Conservation (phyloP, 2,329 filamentous ascomycete genomes). For the Camptophora hylomeconis region DNA sequence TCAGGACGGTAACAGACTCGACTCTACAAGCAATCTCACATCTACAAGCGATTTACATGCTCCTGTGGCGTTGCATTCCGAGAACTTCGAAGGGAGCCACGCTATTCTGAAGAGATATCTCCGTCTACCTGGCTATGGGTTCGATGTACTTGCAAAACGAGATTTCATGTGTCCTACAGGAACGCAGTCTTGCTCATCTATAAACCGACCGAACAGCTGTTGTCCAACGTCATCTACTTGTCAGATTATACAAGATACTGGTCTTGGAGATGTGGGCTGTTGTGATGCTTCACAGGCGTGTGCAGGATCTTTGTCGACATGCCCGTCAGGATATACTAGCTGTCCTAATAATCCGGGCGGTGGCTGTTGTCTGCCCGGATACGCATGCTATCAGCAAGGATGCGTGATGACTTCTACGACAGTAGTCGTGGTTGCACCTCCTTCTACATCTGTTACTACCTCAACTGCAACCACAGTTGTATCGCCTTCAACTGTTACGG, state of each 20-base stretch:
- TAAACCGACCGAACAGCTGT: conserved; percentile 45
- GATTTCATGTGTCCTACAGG: conserved; percentile 45
- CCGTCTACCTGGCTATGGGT: too few species aligned
- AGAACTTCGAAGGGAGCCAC: too few species aligned
- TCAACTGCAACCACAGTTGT: conserved; percentile 6
- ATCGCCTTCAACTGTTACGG: conserved; percentile 13
- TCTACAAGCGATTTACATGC: conserved; percentile 9
- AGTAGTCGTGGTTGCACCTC: conserved; percentile 8
- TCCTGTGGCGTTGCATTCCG: conserved; percentile 18
- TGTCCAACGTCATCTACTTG: conserved; percentile 42
- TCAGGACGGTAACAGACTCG: conserved; percentile 7
- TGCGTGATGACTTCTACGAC: conserved; percentile 30
- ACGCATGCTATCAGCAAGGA: conserved; percentile 42
- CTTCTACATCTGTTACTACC: conserved; percentile 6
- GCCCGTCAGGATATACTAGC: conserved; percentile 37
- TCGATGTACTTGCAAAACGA: conserved; percentile 19
- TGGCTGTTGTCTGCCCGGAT: conserved; percentile 50
- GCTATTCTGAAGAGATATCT: too few species aligned
- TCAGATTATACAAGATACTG: conserved; percentile 38
- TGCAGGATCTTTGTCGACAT: conserved; percentile 36
- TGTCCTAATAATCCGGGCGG: conserved; percentile 43
- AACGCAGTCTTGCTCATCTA: conserved; percentile 40
- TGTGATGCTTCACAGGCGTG: conserved; percentile 43
- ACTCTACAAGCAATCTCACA: conserved; percentile 3
- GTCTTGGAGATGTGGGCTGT: conserved; percentile 46